A percentile compares a stretch with the other conserved stretches of the same genome.
Evolutionary conservation across 306 rosid genomes (phyloP).

Genomic region (Vachellia pachyceras): DNA sequence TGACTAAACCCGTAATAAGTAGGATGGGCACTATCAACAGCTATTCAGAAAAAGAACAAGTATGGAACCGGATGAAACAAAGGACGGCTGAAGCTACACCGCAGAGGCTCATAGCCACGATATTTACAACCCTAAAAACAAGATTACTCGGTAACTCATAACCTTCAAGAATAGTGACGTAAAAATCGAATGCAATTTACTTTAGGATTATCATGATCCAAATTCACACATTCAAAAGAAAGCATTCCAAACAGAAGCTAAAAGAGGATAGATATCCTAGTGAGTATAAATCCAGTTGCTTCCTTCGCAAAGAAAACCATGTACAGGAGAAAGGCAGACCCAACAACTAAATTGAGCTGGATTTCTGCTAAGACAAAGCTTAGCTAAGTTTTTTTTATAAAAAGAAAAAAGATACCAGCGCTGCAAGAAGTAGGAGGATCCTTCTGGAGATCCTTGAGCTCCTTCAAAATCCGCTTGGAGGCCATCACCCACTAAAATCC

Average conservation of each 20-base stretch:
- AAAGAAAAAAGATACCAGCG: constrained; percentile 48
- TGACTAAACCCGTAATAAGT: not conserved
- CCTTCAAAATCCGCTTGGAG: constrained; percentile 71
- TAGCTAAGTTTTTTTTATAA: not conserved
- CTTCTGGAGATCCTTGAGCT: constrained; percentile 75
- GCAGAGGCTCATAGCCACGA: not conserved
- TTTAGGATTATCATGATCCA: not conserved
- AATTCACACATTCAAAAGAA: not conserved
- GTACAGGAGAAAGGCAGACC: not conserved
- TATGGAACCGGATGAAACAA: not conserved
- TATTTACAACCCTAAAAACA: not conserved
- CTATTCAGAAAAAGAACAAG: constrained; percentile 3
- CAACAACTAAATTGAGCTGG: constrained; percentile 1
- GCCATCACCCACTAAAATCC: constrained; percentile 55
- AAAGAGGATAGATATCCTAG: not conserved
- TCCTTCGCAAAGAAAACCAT: not conserved
- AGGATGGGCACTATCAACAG: not conserved
- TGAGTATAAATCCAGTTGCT: not conserved
- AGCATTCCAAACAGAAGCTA: not conserved
- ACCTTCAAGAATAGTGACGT: not conserved
- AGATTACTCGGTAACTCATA: not conserved
- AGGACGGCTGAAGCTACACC: not conserved
- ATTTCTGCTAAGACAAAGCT: not conserved
- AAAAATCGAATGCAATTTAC: constrained; percentile 6
- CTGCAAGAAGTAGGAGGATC: constrained; percentile 89